Conservation (phyloP, 805 yeast species). For the Ogataea nonfermentans region DNA sequence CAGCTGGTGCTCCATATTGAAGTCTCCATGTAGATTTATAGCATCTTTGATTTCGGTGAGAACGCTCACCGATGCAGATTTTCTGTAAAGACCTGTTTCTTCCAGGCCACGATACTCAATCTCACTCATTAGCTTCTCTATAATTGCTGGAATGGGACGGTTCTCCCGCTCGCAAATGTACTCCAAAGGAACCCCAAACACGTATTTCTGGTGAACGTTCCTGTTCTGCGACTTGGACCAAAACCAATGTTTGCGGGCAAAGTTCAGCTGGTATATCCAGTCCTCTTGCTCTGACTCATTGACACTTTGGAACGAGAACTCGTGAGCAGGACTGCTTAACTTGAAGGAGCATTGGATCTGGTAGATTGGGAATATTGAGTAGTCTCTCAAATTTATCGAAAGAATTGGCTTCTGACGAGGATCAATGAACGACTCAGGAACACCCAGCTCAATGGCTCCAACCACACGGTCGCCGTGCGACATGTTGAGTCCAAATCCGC, state of each 20-base stretch:
- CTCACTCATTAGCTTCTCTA: conserved; percentile 63
- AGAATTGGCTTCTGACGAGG: conserved; percentile 49
- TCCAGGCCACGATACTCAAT: conserved; percentile 86
- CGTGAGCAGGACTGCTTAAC: conserved; percentile 38
- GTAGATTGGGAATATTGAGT: conserved; percentile 52
- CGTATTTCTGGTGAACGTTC: conserved; percentile 29
- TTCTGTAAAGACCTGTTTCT: conserved; percentile 87
- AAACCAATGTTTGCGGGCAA: conserved; percentile 55
- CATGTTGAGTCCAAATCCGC: conserved; percentile 60
- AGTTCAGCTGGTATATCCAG: conserved; percentile 60
- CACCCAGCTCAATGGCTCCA: conserved; percentile 59
- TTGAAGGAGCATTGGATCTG: conserved; percentile 48
- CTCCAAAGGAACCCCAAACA: conserved; percentile 85
- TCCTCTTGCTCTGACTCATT: conserved; percentile 61
- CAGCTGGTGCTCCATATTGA: conserved; percentile 42
- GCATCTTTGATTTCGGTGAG: conserved; percentile 41
- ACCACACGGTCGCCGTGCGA: conserved; percentile 37
- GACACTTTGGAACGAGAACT: conserved; percentile 65
- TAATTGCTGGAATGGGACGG: conserved; percentile 59
- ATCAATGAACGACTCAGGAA: conserved; percentile 40
- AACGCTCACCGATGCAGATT: conserved; percentile 51
- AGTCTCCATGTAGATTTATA: conserved; percentile 46
- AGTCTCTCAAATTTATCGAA: conserved; percentile 45
- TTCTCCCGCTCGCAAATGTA: conserved; percentile 74
- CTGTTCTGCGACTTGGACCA: conserved; percentile 38